A percentile compares a stretch with the other conserved stretches of the same genome.
Evolutionary conservation across 2,329 filamentous ascomycete species (phyloP).

Genomic region (Plectosphaerella plurivora): DNA sequence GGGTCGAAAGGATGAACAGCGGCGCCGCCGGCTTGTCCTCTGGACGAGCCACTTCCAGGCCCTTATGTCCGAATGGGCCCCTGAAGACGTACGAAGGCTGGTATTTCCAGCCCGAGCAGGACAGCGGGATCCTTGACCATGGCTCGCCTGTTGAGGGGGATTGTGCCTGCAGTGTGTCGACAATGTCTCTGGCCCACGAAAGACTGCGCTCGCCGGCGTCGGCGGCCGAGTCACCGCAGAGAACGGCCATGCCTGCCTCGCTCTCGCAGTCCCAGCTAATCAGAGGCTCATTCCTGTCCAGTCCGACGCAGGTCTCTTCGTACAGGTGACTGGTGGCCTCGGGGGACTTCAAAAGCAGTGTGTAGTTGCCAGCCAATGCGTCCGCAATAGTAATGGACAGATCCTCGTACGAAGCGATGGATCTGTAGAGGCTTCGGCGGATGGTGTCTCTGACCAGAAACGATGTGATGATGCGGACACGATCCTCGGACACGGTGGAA

Average conservation of each 20-base stretch:
- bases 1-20: conserved; percentile 36
- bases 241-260: conserved; percentile 20
- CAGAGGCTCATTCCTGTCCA: background rate
- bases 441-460: conserved; percentile 23
- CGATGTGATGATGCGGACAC: conserved; percentile 22
- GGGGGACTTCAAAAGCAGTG: background rate
- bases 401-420: conserved; percentile 14
- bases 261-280: background rate
- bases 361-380: conserved; percentile 22
- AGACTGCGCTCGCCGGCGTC: conserved; percentile 13
- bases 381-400: conserved; percentile 14
- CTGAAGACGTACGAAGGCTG: conserved; percentile 34
- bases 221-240: conserved; percentile 29
- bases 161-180: conserved; percentile 17
- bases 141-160: conserved; percentile 24
- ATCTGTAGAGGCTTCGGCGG: conserved; percentile 22
- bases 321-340: background rate
- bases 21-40: conserved; percentile 32
- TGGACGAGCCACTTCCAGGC: conserved; percentile 13
- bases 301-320: conserved; percentile 4
- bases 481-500: conserved; percentile 13
- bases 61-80: conserved; percentile 25
- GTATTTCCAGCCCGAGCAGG: conserved; percentile 32
- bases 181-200: conserved; percentile 22
- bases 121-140: conserved; percentile 31